Evolutionary conservation across 192 early-diverging fungal genomes (phyloP).

Genomic region (Coemansia sp.): DNA sequence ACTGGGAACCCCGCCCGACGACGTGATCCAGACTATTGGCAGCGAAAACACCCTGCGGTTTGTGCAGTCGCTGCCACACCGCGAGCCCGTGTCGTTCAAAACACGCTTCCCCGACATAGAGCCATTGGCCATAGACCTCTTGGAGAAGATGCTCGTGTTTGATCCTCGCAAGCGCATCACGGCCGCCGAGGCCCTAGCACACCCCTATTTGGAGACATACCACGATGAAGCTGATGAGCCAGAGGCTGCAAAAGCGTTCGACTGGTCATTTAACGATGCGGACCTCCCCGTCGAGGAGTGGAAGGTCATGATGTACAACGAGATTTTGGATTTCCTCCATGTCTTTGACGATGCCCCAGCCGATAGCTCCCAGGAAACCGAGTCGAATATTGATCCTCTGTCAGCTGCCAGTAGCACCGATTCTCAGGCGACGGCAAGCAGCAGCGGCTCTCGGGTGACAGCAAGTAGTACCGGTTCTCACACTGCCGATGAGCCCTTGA

Average conservation of each 20-base stretch:
- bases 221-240: slow-evolving; percentile 93
- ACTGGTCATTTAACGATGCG: slow-evolving; percentile 95
- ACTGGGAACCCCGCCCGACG: slow-evolving; percentile 89
- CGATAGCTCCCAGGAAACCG: not conserved
- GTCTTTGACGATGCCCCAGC: slow-evolving; percentile 53
- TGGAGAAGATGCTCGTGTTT: slow-evolving; percentile 91
- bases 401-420: slow-evolving; percentile 1
- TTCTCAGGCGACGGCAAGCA: not conserved
- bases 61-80: slow-evolving; percentile 83
- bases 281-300: slow-evolving; percentile 86
- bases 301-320: slow-evolving; percentile 90
- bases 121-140: slow-evolving; percentile 79
- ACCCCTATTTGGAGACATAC: slow-evolving; percentile 88
- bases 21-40: slow-evolving; percentile 89
- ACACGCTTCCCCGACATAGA: slow-evolving; percentile 72
- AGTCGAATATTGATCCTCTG: slow-evolving; percentile 2
- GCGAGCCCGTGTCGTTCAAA: slow-evolving; percentile 79
- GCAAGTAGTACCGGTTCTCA: not conserved
- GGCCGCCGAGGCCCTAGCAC: slow-evolving; percentile 82
- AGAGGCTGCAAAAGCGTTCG: slow-evolving; percentile 74
- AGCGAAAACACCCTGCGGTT: slow-evolving; percentile 94
- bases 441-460: not conserved
- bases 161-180: slow-evolving; percentile 91
- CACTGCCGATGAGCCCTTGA: not conserved
- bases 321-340: slow-evolving; percentile 74